These are phyloP conservation scores for Penicillium nordicum DNA, from an alignment of 2,329 filamentous ascomycete genomes.

Conservation along the genomic window DNA sequence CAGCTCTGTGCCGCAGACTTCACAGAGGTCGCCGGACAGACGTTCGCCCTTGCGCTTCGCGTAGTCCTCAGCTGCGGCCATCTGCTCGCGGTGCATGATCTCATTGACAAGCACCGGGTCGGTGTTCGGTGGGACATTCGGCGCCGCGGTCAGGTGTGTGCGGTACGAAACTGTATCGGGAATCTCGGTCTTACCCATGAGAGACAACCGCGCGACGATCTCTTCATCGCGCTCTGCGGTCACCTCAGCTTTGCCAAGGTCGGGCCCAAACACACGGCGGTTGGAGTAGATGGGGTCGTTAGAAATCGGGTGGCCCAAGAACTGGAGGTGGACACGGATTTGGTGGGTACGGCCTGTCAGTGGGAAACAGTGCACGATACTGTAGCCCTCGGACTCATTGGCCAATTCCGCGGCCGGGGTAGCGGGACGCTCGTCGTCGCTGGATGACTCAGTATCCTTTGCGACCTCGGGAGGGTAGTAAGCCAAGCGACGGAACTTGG, in stretches of 20 bases:
- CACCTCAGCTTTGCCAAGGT: slow-evolving; percentile 68
- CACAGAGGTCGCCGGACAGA: slow-evolving; percentile 80
- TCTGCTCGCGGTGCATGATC: slow-evolving; percentile 48
- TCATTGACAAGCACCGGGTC: slow-evolving; percentile 38
- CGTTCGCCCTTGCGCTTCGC: slow-evolving; percentile 88
- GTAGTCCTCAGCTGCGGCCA: slow-evolving; percentile 88
- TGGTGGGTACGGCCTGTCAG: slow-evolving; percentile 94
- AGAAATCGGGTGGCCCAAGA: slow-evolving; percentile 87
- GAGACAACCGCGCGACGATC: slow-evolving; percentile 76
- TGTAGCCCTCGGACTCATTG: slow-evolving; percentile 68
- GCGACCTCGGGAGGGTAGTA: slow-evolving; percentile 67
- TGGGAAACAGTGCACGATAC: slow-evolving; percentile 88
- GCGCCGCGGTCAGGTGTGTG: slow-evolving; percentile 41
- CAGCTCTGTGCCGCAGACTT: slow-evolving; percentile 77
- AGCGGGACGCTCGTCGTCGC: slow-evolving; percentile 22
- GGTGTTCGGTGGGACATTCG: slow-evolving; percentile 36
- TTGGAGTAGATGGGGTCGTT: slow-evolving; percentile 99
- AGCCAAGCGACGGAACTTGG: slow-evolving; percentile 87
- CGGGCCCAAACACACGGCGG: slow-evolving; percentile 79
- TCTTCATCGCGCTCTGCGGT: slow-evolving; percentile 76
- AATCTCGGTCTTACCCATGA: slow-evolving; percentile 92
- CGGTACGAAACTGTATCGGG: slow-evolving; percentile 90
- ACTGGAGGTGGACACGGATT: slow-evolving; percentile 90
- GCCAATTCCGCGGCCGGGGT: slow-evolving; percentile 34
- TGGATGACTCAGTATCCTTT: slow-evolving; percentile 22